These are phyloP conservation scores for Xylariaceae sp. DNA, from an alignment of 2,329 filamentous ascomycete species.

Conservation along the genomic window DNA sequence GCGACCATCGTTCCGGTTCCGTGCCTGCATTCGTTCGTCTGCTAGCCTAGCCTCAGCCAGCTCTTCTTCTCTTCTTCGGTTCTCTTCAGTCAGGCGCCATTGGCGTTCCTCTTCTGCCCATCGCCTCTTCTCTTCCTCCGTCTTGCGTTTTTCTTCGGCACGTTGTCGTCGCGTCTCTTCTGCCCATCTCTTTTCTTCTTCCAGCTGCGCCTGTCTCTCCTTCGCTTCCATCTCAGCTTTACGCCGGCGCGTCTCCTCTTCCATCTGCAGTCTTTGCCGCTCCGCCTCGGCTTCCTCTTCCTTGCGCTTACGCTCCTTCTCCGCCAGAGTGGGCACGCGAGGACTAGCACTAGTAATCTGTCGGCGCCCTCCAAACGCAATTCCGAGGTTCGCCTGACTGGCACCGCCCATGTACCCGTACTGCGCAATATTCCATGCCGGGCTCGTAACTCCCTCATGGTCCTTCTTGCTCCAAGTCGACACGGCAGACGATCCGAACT, in stretches of 20 bases:
- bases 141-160: constrained; percentile 56
- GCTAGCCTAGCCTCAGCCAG: constrained; percentile 64
- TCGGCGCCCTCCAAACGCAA: constrained; percentile 82
- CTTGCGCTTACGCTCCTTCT: constrained; percentile 68
- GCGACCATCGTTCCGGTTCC: constrained; percentile 57
- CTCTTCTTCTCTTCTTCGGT: constrained; percentile 64
- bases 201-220: constrained; percentile 55
- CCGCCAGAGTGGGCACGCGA: constrained; percentile 70
- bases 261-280: constrained; percentile 49
- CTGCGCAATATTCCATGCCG: constrained; percentile 97
- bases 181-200: constrained; percentile 64
- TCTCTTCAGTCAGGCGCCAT: constrained; percentile 74
- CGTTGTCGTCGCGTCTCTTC: constrained; percentile 56
- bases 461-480: constrained; percentile 87
- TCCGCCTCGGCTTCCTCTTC: constrained; percentile 56
- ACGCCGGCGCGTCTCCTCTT: constrained; percentile 47
- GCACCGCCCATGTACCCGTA: constrained; percentile 98
- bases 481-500: constrained; percentile 51
- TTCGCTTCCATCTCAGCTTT: constrained; percentile 48
- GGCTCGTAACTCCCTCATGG: constrained; percentile 74
- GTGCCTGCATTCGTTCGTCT: constrained; percentile 59
- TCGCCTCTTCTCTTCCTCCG: constrained; percentile 62
- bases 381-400: constrained; percentile 90
- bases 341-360: constrained; percentile 87
- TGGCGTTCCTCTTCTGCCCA: constrained; percentile 73